Evolutionary conservation across 768 basidiomycete genomes (phyloP).

Genomic region (Suillus weaverae): DNA sequence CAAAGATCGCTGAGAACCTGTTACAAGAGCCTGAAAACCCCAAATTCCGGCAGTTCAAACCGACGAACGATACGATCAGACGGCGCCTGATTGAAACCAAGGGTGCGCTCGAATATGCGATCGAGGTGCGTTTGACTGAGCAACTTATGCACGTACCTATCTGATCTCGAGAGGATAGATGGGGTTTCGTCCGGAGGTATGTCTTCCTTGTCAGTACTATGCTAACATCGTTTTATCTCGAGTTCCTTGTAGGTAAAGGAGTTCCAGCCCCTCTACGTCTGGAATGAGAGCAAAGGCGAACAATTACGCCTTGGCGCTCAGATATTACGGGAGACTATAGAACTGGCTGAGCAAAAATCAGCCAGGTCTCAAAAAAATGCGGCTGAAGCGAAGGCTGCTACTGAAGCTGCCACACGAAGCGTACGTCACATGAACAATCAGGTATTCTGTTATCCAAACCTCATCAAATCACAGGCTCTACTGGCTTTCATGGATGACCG

Average conservation of each 20-base stretch:
- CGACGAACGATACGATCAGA: slow-evolving; percentile 70
- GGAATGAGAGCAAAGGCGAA: slow-evolving; percentile 48
- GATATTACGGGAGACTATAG: slow-evolving; percentile 63
- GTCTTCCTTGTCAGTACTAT: slow-evolving; percentile 10
- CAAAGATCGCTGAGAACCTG: slow-evolving; percentile 71
- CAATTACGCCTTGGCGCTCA: slow-evolving; percentile 64
- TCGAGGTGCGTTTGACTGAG: slow-evolving; percentile 56
- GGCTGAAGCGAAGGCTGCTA: slow-evolving; percentile 59
- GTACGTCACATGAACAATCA: slow-evolving; percentile 32
- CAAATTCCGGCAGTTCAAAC: slow-evolving; percentile 75
- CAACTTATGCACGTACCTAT: slow-evolving; percentile 8
- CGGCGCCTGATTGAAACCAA: slow-evolving; percentile 65
- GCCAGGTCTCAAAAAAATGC: slow-evolving; percentile 48
- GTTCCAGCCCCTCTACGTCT: slow-evolving; percentile 75
- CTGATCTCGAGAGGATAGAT: slow-evolving; percentile 45
- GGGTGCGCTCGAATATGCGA: slow-evolving; percentile 75
- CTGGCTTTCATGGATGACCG: slow-evolving; percentile 80
- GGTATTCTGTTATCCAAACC: background rate
- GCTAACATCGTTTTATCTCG: background rate
- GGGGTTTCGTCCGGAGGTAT: slow-evolving; percentile 72
- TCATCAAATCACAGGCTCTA: slow-evolving; percentile 53
- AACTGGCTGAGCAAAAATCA: slow-evolving; percentile 48
- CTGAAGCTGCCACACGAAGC: slow-evolving; percentile 54
- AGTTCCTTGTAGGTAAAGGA: slow-evolving; percentile 50
- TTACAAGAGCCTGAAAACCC: slow-evolving; percentile 69